phyloP scores from a whole-genome alignment of 129 eudicot genomes.

The Glebionis coronaria region DNA sequence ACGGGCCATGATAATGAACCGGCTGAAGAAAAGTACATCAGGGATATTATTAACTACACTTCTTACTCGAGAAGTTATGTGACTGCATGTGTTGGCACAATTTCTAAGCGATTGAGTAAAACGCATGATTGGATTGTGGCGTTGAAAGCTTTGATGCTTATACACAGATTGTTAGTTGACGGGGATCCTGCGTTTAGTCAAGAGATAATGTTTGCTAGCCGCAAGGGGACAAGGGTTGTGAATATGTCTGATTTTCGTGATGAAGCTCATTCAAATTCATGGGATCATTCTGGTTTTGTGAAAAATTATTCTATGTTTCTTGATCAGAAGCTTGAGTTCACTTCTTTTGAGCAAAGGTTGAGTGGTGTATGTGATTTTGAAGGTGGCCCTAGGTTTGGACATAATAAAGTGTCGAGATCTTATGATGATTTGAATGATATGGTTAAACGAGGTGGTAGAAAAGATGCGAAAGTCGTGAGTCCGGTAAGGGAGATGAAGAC shows the following conservation, averaged over 20 bases:
- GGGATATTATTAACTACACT: slow-evolving; percentile 43
- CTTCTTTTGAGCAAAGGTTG: slow-evolving; percentile 45
- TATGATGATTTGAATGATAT: slow-evolving; percentile 40
- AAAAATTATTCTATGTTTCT: slow-evolving; percentile 56
- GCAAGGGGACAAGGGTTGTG: slow-evolving; percentile 55
- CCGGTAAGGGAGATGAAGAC: slow-evolving; percentile 48
- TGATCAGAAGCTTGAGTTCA: slow-evolving; percentile 59
- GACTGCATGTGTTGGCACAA: slow-evolving; percentile 38
- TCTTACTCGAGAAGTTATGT: slow-evolving; percentile 45
- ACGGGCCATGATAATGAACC: slow-evolving; percentile 64
- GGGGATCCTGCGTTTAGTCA: slow-evolving; percentile 43
- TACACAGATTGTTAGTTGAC: slow-evolving; percentile 52
- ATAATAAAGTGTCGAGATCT: slow-evolving; percentile 25
- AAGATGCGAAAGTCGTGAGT: slow-evolving; percentile 26
- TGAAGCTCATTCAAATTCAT: slow-evolving; percentile 61
- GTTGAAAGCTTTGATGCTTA: slow-evolving; percentile 52
- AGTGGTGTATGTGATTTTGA: slow-evolving; percentile 32
- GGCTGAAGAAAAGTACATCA: slow-evolving; percentile 45
- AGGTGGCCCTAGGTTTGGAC: slow-evolving; percentile 28
- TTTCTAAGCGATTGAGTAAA: slow-evolving; percentile 46
- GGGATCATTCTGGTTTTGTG: slow-evolving; percentile 75
- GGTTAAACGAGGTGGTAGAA: slow-evolving; percentile 24
- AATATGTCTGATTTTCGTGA: slow-evolving; percentile 66
- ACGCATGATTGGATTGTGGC: slow-evolving; percentile 86
- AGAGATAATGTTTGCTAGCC: slow-evolving; percentile 46